Base-by-base conservation (phyloP, 768 basidiomycete genomes). In the Auriscalpium vulgare region DNA sequence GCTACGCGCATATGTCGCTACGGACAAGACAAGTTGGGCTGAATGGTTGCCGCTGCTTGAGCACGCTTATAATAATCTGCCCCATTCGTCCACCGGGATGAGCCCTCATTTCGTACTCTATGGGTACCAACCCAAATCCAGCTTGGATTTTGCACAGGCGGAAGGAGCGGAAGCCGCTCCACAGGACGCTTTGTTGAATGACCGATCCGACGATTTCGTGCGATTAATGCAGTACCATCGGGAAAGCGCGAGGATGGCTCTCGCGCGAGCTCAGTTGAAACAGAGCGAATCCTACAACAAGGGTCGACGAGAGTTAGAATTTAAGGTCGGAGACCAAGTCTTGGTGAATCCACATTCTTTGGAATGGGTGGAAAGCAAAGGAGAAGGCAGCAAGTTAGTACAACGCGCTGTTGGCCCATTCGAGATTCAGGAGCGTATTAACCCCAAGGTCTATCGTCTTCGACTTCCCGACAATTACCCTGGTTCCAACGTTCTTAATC, bases 361-460 rank as follows among this genome's bases (percentile, higher is more conserved):
- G 10, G 53, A 63, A 17, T 53, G 62, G 8, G 16, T 63, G 4
- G 54, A 61, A 13, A 10, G 37, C 2, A 60, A 64, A 53, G 61
- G 64, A 35, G 56, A 56, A 52, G 67, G 66, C 35, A 57, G 49
- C 54, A 70, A 61, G 21, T 54, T 55, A 35, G 60, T 50, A 38
- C 66, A 54, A 62, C 57, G 56, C 19, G 46, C 45, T 29, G 29
- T 57, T 51, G 65, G 68, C 1, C 67, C 67, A 2, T 69, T 68
- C 43, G 59, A 59, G 51, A 49, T 69, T 0, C 54, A 62, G 35
- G 47, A 62, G 38, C 64, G 58, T 23, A 37, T 70, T 3, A 64
- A 60, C 50, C 64, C 62, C 7, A 49, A 62, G 8, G 59, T 59
- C 16, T 67, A 66, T 51, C 56, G 56, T 14, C 23, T 66, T 11